A percentile compares a stretch with the other conserved stretches of the same genome.
Evolutionary conservation across 2,329 filamentous ascomycete genomes (phyloP).

Genomic region (Chaetomiaceae sp.): DNA sequence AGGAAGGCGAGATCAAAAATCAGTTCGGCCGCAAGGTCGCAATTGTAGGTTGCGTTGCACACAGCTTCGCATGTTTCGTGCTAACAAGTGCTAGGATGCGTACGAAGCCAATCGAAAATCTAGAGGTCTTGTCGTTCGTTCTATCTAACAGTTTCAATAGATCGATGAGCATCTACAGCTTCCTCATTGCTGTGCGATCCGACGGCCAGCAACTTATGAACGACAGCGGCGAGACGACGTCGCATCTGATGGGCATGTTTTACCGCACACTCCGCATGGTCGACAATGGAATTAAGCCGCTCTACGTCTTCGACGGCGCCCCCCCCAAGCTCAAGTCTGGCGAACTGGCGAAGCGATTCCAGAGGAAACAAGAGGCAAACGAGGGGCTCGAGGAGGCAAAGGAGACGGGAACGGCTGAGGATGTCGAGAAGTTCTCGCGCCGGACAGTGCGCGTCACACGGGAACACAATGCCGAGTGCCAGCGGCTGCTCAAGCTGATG

Average conservation of each 20-base stretch:
- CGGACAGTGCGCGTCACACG: conserved; percentile 91
- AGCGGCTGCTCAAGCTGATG: conserved; percentile 87
- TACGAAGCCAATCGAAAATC: conserved; percentile 31
- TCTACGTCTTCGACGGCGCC: conserved; percentile 96
- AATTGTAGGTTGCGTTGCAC: conserved; percentile 61
- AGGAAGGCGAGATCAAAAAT: conserved; percentile 96
- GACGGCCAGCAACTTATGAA: conserved; percentile 95
- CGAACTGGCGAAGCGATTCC: conserved; percentile 91
- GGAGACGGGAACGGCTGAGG: conserved; percentile 91
- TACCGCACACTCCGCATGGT: conserved; percentile 97
- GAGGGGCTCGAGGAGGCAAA: conserved; percentile 92
- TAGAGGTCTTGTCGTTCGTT: neutral
- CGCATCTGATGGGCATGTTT: conserved; percentile 98
- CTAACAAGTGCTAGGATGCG: conserved; percentile 49
- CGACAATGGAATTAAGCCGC: conserved; percentile 96
- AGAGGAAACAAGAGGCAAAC: conserved; percentile 87
- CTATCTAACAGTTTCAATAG: conserved; percentile 13
- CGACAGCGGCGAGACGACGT: conserved; percentile 93
- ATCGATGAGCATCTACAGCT: conserved; percentile 99
- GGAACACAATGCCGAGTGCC: conserved; percentile 95
- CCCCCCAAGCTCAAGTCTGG: conserved; percentile 97
- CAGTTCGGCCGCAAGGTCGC: conserved; percentile 98
- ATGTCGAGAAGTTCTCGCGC: conserved; percentile 96
- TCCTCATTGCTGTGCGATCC: conserved; percentile 94
- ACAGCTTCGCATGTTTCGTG: neutral